Conservation (phyloP, 108 stramenopile species). For the Nitzschia sp. region DNA sequence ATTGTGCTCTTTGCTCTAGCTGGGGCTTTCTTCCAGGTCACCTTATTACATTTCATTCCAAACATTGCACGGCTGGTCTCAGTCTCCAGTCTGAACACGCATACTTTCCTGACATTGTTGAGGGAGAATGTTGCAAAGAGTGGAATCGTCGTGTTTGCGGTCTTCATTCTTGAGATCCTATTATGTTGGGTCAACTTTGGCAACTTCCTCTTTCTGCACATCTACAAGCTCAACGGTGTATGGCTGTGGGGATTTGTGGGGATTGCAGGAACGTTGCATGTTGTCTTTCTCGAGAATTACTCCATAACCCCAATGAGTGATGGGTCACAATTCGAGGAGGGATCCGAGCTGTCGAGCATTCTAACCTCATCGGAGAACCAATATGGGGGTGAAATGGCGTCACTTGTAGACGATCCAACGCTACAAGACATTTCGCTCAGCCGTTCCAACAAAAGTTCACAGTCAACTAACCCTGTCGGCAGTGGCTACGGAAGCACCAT, state of each 20-base stretch:
- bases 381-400: background rate
- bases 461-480: background rate
- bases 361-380: background rate
- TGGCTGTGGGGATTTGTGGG: conserved; percentile 21
- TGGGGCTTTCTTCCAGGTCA: conserved; percentile 18
- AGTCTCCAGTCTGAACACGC: conserved; percentile 5
- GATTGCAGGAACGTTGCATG: background rate
- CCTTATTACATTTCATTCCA: conserved; percentile 24
- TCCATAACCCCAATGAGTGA: background rate
- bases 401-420: background rate
- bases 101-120: background rate
- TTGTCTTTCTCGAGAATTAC: conserved; percentile 2
- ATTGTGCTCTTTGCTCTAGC: conserved; percentile 17
- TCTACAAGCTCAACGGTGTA: conserved; percentile 1
- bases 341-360: background rate
- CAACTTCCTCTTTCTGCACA: conserved; percentile 1
- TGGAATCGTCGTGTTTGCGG: conserved; percentile 13
- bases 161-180: conserved; percentile 21
- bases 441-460: background rate
- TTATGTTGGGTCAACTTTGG: conserved; percentile 18
- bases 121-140: conserved; percentile 11
- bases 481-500: conserved; percentile 1
- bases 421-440: background rate
- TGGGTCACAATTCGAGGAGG: background rate
- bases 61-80: background rate